Percentiles rank a stretch among this genome's conserved stretches.
These are phyloP conservation scores for Dactylellina haptotyla DNA, from an alignment of 2,329 filamentous ascomycete species.

Conservation along the genomic window DNA sequence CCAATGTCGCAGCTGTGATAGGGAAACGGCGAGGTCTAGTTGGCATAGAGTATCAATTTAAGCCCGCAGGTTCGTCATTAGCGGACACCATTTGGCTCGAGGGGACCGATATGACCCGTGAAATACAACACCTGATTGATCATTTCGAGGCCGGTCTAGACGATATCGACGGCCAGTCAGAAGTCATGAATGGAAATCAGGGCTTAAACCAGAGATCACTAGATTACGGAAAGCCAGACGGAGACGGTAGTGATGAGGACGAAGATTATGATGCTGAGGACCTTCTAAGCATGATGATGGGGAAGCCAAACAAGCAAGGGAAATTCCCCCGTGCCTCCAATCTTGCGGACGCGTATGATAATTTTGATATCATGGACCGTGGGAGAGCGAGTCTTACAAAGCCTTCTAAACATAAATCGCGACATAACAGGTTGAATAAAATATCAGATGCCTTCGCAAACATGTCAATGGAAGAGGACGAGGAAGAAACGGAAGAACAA, in stretches of 20 bases:
- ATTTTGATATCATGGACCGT: conserved; percentile 86
- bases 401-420: conserved; percentile 68
- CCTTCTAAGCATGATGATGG: conserved; percentile 64
- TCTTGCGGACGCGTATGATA: conserved; percentile 67
- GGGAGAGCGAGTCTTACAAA: conserved; percentile 72
- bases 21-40: conserved; percentile 12
- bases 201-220: conserved; percentile 61
- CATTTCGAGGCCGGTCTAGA: conserved; percentile 29
- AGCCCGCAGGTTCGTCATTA: conserved; percentile 30
- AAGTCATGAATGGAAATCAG: neutral
- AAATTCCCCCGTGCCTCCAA: conserved; percentile 62
- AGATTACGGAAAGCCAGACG: conserved; percentile 70
- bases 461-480: conserved; percentile 69
- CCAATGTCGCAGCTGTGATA: conserved; percentile 11
- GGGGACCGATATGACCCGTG: conserved; percentile 25
- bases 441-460: conserved; percentile 59
- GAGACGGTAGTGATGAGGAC: conserved; percentile 57
- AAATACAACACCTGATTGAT: conserved; percentile 42
- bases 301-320: conserved; percentile 54
- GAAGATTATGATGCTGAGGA: conserved; percentile 64
- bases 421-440: conserved; percentile 65
- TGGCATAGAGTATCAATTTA: conserved; percentile 37
- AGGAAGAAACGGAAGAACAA: conserved; percentile 75
- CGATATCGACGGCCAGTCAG: conserved; percentile 13
- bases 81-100: conserved; percentile 41